These are phyloP conservation scores for Medicago arabica DNA, from an alignment of 306 rosid genomes.

Conservation along the genomic window DNA sequence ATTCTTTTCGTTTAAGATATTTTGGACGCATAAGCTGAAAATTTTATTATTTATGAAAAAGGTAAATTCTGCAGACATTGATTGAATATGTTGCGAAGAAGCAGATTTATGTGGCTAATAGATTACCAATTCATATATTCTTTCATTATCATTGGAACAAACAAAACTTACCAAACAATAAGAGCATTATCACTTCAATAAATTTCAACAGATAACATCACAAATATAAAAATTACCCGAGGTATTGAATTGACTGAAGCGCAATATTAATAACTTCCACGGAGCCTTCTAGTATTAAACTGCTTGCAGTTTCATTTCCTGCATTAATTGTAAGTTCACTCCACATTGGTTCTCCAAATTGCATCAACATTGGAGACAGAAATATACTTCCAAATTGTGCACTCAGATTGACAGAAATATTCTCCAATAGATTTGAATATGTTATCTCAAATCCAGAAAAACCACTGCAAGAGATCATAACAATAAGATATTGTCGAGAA, in stretches of 20 bases:
- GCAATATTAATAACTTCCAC: constrained; percentile 77
- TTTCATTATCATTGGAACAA: too few species aligned
- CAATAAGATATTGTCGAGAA: constrained; percentile 10
- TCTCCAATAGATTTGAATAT: constrained; percentile 77
- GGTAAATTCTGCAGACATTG: too few species aligned
- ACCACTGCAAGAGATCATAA: constrained; percentile 60
- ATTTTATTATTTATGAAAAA: too few species aligned
- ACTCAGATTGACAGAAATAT: constrained; percentile 67
- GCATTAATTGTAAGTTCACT: constrained; percentile 50
- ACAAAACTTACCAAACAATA: background rate
- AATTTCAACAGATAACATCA: constrained; percentile 12
- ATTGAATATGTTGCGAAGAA: background rate
- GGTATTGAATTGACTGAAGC: constrained; percentile 79
- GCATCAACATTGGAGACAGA: constrained; percentile 76
- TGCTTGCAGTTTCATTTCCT: constrained; percentile 51
- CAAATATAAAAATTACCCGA: constrained; percentile 55
- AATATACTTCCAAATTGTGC: constrained; percentile 63
- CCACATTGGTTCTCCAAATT: constrained; percentile 65
- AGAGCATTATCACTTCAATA: background rate
- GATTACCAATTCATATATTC: too few species aligned
- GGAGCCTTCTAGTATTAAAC: constrained; percentile 65
- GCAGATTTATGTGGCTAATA: background rate
- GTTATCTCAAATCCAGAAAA: constrained; percentile 74
- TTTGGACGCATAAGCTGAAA: too few species aligned
- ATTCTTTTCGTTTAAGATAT: too few species aligned